Percentiles rank a stretch among this genome's conserved stretches.
Evolutionary conservation across 2,329 filamentous ascomycete species (phyloP).

Genomic region (Pseudogymnoascus sp.): DNA sequence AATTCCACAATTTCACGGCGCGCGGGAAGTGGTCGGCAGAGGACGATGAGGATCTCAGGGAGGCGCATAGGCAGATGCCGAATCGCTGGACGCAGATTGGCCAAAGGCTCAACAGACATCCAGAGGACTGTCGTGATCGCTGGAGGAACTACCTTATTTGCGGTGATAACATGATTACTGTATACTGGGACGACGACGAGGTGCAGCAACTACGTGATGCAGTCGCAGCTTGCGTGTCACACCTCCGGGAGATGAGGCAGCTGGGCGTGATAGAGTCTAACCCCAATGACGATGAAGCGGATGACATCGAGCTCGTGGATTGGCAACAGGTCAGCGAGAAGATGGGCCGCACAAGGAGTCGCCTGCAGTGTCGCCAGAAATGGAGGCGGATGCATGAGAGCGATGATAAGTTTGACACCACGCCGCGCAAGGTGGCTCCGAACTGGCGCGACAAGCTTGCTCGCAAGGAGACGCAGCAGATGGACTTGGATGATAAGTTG

Average conservation of each 20-base stretch:
- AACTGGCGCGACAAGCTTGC: constrained; percentile 39
- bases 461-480: constrained; percentile 35
- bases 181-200: constrained; percentile 55
- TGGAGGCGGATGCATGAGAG: constrained; percentile 48
- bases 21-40: constrained; percentile 53
- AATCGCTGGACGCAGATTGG: constrained; percentile 54
- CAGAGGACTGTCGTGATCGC: constrained; percentile 61
- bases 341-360: constrained; percentile 55
- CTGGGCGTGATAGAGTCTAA: constrained; percentile 24
- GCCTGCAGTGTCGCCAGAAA: constrained; percentile 61
- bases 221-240: constrained; percentile 45
- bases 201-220: constrained; percentile 45
- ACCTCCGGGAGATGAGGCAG: constrained; percentile 36
- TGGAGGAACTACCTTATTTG: constrained; percentile 62
- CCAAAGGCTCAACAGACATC: constrained; percentile 54
- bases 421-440: constrained; percentile 18
- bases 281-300: constrained; percentile 26
- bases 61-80: constrained; percentile 35
- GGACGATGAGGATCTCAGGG: constrained; percentile 48
- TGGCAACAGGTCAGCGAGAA: constrained; percentile 58
- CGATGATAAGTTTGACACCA: constrained; percentile 18
- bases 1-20: constrained; percentile 58
- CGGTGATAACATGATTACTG: constrained; percentile 42
- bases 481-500: constrained; percentile 40
- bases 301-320: constrained; percentile 39